phyloP scores from a whole-genome alignment of 1,284 basidiomycete genomes.

The Chalciporus sp. region DNA sequence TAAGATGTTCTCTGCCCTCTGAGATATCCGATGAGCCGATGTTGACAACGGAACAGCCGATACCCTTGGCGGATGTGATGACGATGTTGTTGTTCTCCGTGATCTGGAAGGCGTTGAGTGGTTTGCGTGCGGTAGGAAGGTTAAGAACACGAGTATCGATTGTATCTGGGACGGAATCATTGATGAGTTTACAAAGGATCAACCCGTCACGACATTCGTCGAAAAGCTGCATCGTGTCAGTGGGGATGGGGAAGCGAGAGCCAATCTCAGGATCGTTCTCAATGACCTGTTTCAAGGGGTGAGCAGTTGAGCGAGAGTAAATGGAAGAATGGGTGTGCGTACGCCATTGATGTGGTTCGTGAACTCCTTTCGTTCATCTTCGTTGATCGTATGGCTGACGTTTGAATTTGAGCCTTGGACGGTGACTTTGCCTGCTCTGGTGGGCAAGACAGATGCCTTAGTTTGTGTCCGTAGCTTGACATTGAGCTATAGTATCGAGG shows the following conservation, averaged over 20 bases:
- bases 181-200: conserved; percentile 97
- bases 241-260: conserved; percentile 87
- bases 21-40: conserved; percentile 93
- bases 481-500: conserved; percentile 57
- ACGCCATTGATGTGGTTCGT: conserved; percentile 97
- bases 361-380: conserved; percentile 95
- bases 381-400: conserved; percentile 97
- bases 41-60: conserved; percentile 98
- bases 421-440: conserved; percentile 88
- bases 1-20: conserved; percentile 94
- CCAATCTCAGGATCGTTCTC: conserved; percentile 89
- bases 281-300: conserved; percentile 63
- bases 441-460: conserved; percentile 58
- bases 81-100: conserved; percentile 99
- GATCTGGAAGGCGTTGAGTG: conserved; percentile 95
- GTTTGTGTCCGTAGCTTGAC: conserved; percentile 74
- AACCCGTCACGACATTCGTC: conserved; percentile 96
- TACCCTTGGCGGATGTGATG: conserved; percentile 96
- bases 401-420: conserved; percentile 96
- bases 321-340: conserved; percentile 15
- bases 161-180: conserved; percentile 98
- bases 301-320: not conserved
- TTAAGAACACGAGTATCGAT: conserved; percentile 99
- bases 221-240: conserved; percentile 98
- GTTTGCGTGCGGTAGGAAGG: conserved; percentile 76